Percentiles rank a stretch among this genome's conserved stretches.
phyloP scores from a whole-genome alignment of 306 rosid genomes.

The Boehmeria nivea region DNA sequence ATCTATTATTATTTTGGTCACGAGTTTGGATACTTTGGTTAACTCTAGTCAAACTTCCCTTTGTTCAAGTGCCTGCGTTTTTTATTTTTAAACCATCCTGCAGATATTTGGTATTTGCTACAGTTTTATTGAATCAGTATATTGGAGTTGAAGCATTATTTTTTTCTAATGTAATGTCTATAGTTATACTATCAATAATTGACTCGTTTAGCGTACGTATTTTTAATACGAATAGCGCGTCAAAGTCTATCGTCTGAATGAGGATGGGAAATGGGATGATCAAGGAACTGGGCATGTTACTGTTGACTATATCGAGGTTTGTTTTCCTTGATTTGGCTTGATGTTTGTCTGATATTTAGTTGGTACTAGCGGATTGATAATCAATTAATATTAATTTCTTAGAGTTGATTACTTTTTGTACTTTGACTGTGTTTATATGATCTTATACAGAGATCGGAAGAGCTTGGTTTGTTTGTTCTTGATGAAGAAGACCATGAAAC shows the following conservation, averaged over 20 bases:
- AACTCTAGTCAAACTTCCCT: too few relatives aligned
- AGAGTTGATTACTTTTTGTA: slow-evolving; percentile 11
- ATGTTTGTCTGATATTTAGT: too few relatives aligned
- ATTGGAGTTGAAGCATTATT: slow-evolving; percentile 1
- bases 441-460: slow-evolving; percentile 76
- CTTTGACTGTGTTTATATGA: slow-evolving; percentile 11
- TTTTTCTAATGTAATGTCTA: too few relatives aligned
- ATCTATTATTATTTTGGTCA: too few relatives aligned
- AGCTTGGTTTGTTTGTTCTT: slow-evolving; percentile 72
- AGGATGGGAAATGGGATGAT: slow-evolving; percentile 98
- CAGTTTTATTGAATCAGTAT: background rate
- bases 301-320: slow-evolving; percentile 88
- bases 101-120: too few relatives aligned
- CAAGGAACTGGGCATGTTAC: slow-evolving; percentile 94
- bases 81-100: too few relatives aligned
- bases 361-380: too few relatives aligned
- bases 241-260: slow-evolving; percentile 87
- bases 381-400: too few relatives aligned
- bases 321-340: slow-evolving; percentile 25
- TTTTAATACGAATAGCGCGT: slow-evolving; percentile 71
- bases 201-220: too few relatives aligned
- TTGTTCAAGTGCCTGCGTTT: too few relatives aligned
- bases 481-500: slow-evolving; percentile 91
- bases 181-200: too few relatives aligned
- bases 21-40: too few relatives aligned